Conservation (phyloP, 2,329 filamentous ascomycete genomes). For the Neopestalotiopsis sp. region DNA sequence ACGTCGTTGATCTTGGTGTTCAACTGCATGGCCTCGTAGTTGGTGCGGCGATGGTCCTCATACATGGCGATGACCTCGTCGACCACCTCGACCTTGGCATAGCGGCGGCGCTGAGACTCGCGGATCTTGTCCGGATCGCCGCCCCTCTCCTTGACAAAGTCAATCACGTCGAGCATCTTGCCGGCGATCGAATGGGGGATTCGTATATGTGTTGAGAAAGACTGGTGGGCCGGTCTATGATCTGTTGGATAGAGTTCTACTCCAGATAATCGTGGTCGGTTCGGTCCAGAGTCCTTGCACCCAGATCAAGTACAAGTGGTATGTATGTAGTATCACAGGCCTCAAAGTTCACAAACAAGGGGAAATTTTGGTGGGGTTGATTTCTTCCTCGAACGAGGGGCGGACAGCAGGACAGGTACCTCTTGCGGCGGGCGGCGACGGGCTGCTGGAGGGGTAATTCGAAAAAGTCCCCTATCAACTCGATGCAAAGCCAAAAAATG, state of each 20-base stretch:
- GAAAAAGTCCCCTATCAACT: background rate
- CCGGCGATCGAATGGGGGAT: background rate
- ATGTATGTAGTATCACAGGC: background rate
- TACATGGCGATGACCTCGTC: conserved; percentile 90
- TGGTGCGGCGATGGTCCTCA: conserved; percentile 81
- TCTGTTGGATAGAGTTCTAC: background rate
- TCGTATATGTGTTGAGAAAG: background rate
- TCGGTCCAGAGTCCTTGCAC: background rate
- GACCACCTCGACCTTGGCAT: conserved; percentile 81
- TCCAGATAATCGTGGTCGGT: background rate
- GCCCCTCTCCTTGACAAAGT: conserved; percentile 85
- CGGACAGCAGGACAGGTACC: background rate
- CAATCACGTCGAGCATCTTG: conserved; percentile 75
- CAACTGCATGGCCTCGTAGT: conserved; percentile 80
- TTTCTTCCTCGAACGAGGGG: background rate
- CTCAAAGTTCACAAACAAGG: conserved; percentile 7
- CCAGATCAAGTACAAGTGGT: background rate
- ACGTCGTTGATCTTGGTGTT: conserved; percentile 85
- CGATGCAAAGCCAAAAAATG: background rate
- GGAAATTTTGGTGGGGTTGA: conserved; percentile 10
- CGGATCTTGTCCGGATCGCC: conserved; percentile 91
- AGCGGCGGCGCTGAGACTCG: conserved; percentile 84
- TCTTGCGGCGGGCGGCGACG: background rate
- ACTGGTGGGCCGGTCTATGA: background rate
- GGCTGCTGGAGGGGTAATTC: background rate